These are phyloP conservation scores for Eragrostis tef DNA, from an alignment of 202 grass and related monocot genomes.

Conservation along the genomic window DNA sequence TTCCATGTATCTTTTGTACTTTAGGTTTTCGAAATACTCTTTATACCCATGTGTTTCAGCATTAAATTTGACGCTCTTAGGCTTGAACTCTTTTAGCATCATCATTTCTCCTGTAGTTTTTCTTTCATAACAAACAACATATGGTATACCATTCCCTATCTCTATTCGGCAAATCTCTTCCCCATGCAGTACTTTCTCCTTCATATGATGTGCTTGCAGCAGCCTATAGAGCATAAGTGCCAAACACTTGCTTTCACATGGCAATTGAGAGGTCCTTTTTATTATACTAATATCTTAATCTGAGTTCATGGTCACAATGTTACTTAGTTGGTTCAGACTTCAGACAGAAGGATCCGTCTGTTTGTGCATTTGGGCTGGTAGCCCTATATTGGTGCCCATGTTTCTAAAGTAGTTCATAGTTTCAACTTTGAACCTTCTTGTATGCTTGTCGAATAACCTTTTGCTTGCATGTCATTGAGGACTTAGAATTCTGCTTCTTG, in stretches of 20 bases:
- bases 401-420: conserved; percentile 5
- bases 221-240: conserved; percentile 11
- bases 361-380: background rate
- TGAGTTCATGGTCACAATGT: background rate
- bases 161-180: background rate
- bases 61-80: conserved; percentile 1
- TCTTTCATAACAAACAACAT: background rate
- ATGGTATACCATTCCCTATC: background rate
- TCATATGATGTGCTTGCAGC: conserved; percentile 10
- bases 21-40: background rate
- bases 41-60: conserved; percentile 30
- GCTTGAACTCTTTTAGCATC: conserved; percentile 7
- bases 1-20: background rate
- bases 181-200: background rate
- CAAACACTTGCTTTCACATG: background rate
- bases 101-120: background rate
- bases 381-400: background rate
- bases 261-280: background rate
- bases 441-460: conserved; percentile 5
- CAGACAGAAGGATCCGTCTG: background rate
- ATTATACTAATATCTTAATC: background rate
- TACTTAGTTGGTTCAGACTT: conserved; percentile 27
- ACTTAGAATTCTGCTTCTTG: background rate
- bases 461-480: conserved; percentile 4
- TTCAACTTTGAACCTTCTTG: background rate